Percentiles rank a stretch among this genome's conserved stretches.
These are phyloP conservation scores for Cladosporium colombiae DNA, from an alignment of 2,329 filamentous ascomycete genomes.

Conservation along the genomic window DNA sequence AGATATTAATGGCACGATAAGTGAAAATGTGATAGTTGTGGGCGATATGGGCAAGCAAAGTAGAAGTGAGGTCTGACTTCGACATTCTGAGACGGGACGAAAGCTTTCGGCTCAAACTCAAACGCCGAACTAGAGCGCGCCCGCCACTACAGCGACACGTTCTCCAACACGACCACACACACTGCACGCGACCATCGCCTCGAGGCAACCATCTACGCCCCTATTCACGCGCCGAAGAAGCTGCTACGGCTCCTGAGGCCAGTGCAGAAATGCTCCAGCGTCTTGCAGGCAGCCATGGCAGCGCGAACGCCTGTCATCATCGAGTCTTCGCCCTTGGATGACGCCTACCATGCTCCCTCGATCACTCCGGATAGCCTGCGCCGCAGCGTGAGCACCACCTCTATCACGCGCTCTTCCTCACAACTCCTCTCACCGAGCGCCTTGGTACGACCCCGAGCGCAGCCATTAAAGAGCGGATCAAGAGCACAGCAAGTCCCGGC, in stretches of 20 bases:
- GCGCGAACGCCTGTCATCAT: constrained; percentile 29
- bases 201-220: background rate
- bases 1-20: background rate
- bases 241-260: constrained; percentile 16
- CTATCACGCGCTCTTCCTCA: constrained; percentile 3
- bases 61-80: background rate
- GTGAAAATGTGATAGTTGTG: background rate
- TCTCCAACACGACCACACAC: background rate
- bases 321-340: constrained; percentile 27
- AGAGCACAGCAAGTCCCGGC: constrained; percentile 20
- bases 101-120: background rate
- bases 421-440: constrained; percentile 12
- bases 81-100: background rate
- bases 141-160: constrained; percentile 8
- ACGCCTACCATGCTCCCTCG: constrained; percentile 24
- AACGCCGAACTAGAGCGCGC: constrained; percentile 4
- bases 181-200: constrained; percentile 7
- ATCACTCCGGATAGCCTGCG: constrained; percentile 24
- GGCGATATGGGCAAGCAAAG: background rate
- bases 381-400: background rate
- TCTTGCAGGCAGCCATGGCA: constrained; percentile 24
- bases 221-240: constrained; percentile 8
- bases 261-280: constrained; percentile 22
- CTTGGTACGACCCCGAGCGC: constrained; percentile 12
- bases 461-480: constrained; percentile 21